Evolutionary conservation across 768 basidiomycete species (phyloP).

Genomic region (Roridomyces roridus): DNA sequence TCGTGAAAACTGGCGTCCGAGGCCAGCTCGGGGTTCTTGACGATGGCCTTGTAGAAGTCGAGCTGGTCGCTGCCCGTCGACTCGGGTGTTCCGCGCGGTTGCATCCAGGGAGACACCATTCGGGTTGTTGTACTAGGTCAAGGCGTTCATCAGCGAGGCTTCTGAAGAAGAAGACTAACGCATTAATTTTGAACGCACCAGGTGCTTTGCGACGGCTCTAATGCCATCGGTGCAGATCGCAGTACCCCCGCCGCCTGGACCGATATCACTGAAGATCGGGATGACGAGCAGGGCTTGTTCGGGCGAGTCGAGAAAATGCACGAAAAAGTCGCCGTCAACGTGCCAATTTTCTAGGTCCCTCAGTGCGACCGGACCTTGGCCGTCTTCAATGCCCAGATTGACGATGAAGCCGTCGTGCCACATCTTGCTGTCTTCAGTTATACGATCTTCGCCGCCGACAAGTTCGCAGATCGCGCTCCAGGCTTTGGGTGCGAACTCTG

Average conservation of each 20-base stretch:
- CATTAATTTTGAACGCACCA: too few relatives aligned
- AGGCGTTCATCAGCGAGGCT: neutral
- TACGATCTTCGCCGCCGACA: slow-evolving; percentile 65
- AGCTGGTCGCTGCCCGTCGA: slow-evolving; percentile 7
- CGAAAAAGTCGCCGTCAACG: slow-evolving; percentile 65
- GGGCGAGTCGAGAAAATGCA: slow-evolving; percentile 68
- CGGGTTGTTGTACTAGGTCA: slow-evolving; percentile 15
- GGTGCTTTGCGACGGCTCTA: slow-evolving; percentile 52
- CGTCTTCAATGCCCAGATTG: slow-evolving; percentile 56
- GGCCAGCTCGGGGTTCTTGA: slow-evolving; percentile 39
- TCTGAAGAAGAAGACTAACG: neutral
- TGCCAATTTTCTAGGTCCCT: slow-evolving; percentile 67
- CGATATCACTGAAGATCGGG: slow-evolving; percentile 64
- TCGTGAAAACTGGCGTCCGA: slow-evolving; percentile 53
- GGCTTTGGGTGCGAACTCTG: slow-evolving; percentile 59
- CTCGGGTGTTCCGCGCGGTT: slow-evolving; percentile 18
- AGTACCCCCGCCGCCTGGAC: slow-evolving; percentile 60
- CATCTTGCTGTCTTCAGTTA: slow-evolving; percentile 50
- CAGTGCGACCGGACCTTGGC: slow-evolving; percentile 42
- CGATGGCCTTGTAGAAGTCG: slow-evolving; percentile 40
- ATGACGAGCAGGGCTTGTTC: slow-evolving; percentile 70
- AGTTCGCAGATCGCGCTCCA: slow-evolving; percentile 69
- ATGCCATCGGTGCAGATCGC: slow-evolving; percentile 66
- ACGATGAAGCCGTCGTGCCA: slow-evolving; percentile 72
- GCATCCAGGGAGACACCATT: slow-evolving; percentile 25